Evolutionary conservation across 2,329 filamentous ascomycete species (phyloP), one percentile per base, ranked within the genome.

Genomic region (Alternaria triticina): DNA sequence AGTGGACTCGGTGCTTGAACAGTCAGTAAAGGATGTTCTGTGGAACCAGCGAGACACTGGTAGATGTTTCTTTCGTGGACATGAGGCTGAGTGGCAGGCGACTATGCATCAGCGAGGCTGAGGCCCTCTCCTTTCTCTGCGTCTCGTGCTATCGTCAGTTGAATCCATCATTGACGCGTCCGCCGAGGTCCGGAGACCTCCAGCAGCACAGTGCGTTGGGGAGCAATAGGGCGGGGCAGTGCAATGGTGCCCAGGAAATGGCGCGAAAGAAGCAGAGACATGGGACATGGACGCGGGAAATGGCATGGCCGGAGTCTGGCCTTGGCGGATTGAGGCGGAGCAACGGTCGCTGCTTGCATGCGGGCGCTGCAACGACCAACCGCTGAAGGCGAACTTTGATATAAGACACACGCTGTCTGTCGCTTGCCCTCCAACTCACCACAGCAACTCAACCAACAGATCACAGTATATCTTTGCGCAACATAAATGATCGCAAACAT

Each of bases 401-500:
- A 73, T 74, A 76, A 76, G 73, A 74, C 66, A 54, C 46, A 27
- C 17, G 43, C 49, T 54, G 61, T 63, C 59, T 67, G 66, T 61
- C 22, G 54, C 59, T 57, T 57, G 10, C 50, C 55, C 62, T 57
- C 40, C 59, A 52, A 67, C 66, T 61, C 62, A 69, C 62, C 59
- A 57, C 61, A 69, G 58, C 61, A 54, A 63, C 54, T 56, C 60
- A 66, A 22, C 55, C 33, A 54, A 45, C 52, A 62, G 54, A 54
- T 20, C 30, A 36, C 49, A 59, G 12, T 51, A 61, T 50, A 61
- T 59, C 30, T 59, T 46, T 46, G 57, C 62, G 56, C 62, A 55
- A 59, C 46, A 67, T 55, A 60, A 47, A 69, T 70, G 51, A 66
- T 69, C 55, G 64, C 69, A 63, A 74, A 64, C 67, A 79, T 79